phyloP scores from a whole-genome alignment of 2,329 filamentous ascomycete species.

The Fusarium austroafricanum region DNA sequence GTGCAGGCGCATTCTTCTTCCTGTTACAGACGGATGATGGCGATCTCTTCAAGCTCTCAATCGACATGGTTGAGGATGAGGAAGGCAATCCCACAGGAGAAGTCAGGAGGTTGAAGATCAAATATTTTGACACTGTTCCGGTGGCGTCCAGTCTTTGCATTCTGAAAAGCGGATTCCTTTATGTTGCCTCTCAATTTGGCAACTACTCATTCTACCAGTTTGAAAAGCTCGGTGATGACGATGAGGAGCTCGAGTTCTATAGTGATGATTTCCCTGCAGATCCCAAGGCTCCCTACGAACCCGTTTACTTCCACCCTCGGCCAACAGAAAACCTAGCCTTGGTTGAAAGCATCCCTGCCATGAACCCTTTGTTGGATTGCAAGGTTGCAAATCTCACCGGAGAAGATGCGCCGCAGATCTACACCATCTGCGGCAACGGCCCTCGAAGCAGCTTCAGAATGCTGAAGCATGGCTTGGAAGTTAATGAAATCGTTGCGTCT shows the following conservation, averaged over 20 bases:
- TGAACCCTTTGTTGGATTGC: slow-evolving; percentile 92
- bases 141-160: slow-evolving; percentile 90
- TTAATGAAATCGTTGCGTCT: slow-evolving; percentile 95
- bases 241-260: slow-evolving; percentile 86
- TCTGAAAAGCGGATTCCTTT: slow-evolving; percentile 94
- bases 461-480: slow-evolving; percentile 90
- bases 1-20: slow-evolving; percentile 92
- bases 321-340: slow-evolving; percentile 83
- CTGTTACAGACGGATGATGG: slow-evolving; percentile 95
- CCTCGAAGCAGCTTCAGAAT: slow-evolving; percentile 91
- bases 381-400: slow-evolving; percentile 91
- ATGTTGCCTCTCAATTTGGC: slow-evolving; percentile 90
- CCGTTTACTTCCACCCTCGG: slow-evolving; percentile 87
- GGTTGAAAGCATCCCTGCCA: slow-evolving; percentile 85
- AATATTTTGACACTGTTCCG: slow-evolving; percentile 97
- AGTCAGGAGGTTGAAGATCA: slow-evolving; percentile 87
- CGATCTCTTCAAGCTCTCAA: slow-evolving; percentile 96
- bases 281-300: slow-evolving; percentile 75
- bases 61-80: slow-evolving; percentile 88
- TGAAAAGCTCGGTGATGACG: slow-evolving; percentile 95
- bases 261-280: slow-evolving; percentile 87
- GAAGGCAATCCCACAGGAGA: slow-evolving; percentile 83
- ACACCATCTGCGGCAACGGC: slow-evolving; percentile 88
- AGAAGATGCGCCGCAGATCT: slow-evolving; percentile 97
- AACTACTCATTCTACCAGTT: slow-evolving; percentile 98